These are phyloP conservation scores for Colletotrichum acutatum DNA, from an alignment of 2,329 filamentous ascomycete genomes.

Conservation along the genomic window DNA sequence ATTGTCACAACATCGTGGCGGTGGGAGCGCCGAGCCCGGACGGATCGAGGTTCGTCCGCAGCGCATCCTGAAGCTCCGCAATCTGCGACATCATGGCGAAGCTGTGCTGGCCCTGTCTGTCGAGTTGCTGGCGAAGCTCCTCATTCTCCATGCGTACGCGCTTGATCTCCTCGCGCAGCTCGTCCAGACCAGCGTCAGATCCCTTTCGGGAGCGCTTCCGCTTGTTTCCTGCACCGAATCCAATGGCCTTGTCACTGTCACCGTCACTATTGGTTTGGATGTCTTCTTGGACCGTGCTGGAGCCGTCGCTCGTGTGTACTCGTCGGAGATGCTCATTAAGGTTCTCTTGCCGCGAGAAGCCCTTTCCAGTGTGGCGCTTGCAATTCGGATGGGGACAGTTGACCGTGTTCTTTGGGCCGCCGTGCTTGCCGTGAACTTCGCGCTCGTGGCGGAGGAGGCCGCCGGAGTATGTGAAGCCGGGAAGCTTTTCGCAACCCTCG, in stretches of 20 bases:
- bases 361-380: conserved; percentile 88
- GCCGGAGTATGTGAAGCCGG: conserved; percentile 94
- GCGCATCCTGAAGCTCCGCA: conserved; percentile 55
- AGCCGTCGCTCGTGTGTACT: conserved; percentile 74
- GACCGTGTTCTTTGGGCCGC: conserved; percentile 86
- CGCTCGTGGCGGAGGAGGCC: conserved; percentile 90
- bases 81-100: conserved; percentile 62
- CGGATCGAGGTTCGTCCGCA: conserved; percentile 43
- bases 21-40: conserved; percentile 50
- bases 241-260: conserved; percentile 54
- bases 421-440: conserved; percentile 92
- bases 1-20: conserved; percentile 51
- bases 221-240: conserved; percentile 51
- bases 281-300: conserved; percentile 47
- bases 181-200: conserved; percentile 58
- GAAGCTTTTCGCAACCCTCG: conserved; percentile 88
- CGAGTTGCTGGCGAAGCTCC: conserved; percentile 63
- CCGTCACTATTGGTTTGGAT: conserved; percentile 56
- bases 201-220: conserved; percentile 53
- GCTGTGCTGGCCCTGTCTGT: conserved; percentile 59
- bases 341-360: conserved; percentile 94
- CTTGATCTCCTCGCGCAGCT: conserved; percentile 74
- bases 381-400: conserved; percentile 89
- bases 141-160: conserved; percentile 73
- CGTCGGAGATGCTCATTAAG: conserved; percentile 92